Percentiles rank a stretch among this genome's conserved stretches.
These are phyloP conservation scores for Tetratostichococcus sp. DNA, from an alignment of 139 green algal species.

Conservation along the genomic window DNA sequence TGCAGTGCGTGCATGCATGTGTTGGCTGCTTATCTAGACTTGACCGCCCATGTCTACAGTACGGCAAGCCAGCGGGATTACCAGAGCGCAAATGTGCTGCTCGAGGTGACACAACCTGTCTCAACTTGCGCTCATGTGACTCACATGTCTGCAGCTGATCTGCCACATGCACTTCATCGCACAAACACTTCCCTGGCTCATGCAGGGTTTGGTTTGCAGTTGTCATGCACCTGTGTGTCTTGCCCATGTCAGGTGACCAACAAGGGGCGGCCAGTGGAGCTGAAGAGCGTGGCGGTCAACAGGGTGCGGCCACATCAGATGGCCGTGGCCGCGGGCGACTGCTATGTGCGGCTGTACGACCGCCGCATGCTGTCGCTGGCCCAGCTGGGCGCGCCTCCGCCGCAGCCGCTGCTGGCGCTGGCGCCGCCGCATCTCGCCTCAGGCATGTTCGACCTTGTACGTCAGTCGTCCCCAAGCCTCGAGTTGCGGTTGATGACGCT, in stretches of 20 bases:
- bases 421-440: conserved; percentile 43
- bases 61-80: conserved; percentile 34
- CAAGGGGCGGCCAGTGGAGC: conserved; percentile 29
- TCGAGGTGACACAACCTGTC: too few relatives aligned
- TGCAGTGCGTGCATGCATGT: too few relatives aligned
- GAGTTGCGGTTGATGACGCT: too few relatives aligned
- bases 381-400: background rate
- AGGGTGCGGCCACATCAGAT: conserved; percentile 61
- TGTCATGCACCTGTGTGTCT: too few relatives aligned
- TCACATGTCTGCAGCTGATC: too few relatives aligned
- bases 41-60: background rate
- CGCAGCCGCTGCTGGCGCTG: conserved; percentile 31
- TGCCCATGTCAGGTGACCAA: background rate
- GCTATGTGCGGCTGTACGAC: conserved; percentile 70
- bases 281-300: conserved; percentile 70
- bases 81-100: conserved; percentile 48
- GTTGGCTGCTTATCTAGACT: too few relatives aligned
- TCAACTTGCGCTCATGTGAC: too few relatives aligned
- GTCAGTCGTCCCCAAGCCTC: too few relatives aligned
- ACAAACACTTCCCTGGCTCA: too few relatives aligned
- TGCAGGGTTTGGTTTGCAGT: too few relatives aligned
- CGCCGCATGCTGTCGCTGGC: conserved; percentile 44
- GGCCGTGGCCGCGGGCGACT: conserved; percentile 64
- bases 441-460: background rate
- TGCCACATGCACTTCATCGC: too few relatives aligned